A percentile compares a stretch with the other conserved stretches of the same genome.
Conservation (phyloP, 2,329 filamentous ascomycete species). For the Trichoderma sp. region DNA sequence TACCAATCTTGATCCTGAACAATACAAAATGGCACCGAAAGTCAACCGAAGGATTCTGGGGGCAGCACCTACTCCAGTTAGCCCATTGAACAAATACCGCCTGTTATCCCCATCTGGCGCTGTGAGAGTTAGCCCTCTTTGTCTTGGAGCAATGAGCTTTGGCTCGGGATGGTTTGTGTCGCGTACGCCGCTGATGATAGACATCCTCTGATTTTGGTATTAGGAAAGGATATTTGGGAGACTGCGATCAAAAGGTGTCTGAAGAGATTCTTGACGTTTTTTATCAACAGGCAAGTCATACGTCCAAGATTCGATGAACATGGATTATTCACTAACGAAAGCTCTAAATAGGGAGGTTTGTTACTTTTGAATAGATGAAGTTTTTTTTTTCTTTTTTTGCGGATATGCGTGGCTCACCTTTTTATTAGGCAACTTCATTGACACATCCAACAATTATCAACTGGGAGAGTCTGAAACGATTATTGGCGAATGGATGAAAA, state of each 20-base stretch:
- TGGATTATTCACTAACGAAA: background rate
- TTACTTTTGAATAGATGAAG: background rate
- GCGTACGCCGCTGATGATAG: background rate
- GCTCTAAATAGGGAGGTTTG: conserved; percentile 22
- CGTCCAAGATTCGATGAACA: fast-evolving
- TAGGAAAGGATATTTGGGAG: conserved; percentile 59
- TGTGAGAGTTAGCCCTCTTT: conserved; percentile 64
- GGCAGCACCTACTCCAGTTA: conserved; percentile 49
- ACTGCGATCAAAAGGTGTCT: conserved; percentile 59
- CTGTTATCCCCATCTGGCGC: conserved; percentile 64
- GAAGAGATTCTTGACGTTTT: conserved; percentile 67
- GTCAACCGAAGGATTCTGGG: background rate
- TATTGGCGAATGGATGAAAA: conserved; percentile 70
- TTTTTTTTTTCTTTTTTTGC: too few relatives aligned
- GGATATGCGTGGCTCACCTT: background rate
- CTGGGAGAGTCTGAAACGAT: conserved; percentile 60
- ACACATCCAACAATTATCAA: conserved; percentile 69
- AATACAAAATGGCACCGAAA: background rate
- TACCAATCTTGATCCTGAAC: background rate
- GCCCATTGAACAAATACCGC: conserved; percentile 62
- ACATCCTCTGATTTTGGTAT: background rate
- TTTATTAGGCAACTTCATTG: conserved; percentile 65
- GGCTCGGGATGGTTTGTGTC: conserved; percentile 40
- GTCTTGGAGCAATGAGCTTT: conserved; percentile 65
- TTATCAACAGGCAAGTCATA: conserved; percentile 49